Percentiles rank a stretch among this genome's conserved stretches.
phyloP scores from a whole-genome alignment of 2,329 filamentous ascomycete genomes.

The Trichoderma citrinoviride region DNA sequence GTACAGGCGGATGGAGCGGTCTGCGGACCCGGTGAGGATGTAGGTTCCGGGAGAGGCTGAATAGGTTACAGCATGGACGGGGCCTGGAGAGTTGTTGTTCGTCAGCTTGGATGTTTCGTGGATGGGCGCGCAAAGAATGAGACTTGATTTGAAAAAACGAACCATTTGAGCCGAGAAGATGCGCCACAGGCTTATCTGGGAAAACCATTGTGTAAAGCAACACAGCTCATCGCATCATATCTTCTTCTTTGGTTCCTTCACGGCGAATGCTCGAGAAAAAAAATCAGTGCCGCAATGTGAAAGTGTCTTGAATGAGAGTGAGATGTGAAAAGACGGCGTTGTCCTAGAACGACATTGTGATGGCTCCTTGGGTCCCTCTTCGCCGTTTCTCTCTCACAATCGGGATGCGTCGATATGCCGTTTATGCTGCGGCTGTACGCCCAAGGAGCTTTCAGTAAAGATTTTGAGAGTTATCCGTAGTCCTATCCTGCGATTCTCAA shows the following conservation, averaged over 20 bases:
- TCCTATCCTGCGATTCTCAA: too few relatives aligned
- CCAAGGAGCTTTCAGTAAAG: too few relatives aligned
- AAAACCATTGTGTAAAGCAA: constrained; percentile 41
- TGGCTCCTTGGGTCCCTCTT: neutral
- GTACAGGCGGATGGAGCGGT: constrained; percentile 82
- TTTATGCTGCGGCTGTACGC: too few relatives aligned
- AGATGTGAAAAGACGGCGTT: neutral
- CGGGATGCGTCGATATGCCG: too few relatives aligned
- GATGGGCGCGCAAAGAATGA: neutral
- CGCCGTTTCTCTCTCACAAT: neutral
- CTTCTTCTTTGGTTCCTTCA: neutral
- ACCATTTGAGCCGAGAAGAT: constrained; percentile 60
- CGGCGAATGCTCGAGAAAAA: neutral
- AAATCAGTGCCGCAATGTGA: neutral
- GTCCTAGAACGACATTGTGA: neutral
- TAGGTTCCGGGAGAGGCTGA: constrained; percentile 71
- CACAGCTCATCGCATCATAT: constrained; percentile 30
- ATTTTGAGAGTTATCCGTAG: too few relatives aligned
- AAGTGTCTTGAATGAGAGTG: neutral
- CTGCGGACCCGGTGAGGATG: constrained; percentile 80
- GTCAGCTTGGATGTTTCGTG: neutral
- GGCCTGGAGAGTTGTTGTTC: constrained; percentile 46
- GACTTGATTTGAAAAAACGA: constrained; percentile 26
- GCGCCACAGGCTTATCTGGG: constrained; percentile 50
- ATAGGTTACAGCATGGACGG: constrained; percentile 70